These are phyloP conservation scores for Astrocystis sublimbata DNA, from an alignment of 495 filamentous ascomycete species.

Conservation along the genomic window DNA sequence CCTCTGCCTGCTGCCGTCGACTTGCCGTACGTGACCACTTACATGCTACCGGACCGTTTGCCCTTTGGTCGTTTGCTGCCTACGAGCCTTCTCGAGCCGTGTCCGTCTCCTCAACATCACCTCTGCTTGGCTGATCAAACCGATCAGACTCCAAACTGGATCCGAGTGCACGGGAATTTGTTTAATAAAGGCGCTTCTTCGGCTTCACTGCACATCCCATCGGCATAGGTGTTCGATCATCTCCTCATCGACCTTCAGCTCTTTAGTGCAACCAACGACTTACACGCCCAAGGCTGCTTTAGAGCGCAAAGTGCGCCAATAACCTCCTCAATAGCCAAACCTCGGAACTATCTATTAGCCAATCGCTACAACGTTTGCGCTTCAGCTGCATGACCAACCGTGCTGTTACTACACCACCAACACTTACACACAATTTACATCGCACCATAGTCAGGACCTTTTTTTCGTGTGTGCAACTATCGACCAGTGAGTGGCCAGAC, in stretches of 20 bases:
- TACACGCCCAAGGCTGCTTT: not conserved
- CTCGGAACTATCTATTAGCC: not conserved
- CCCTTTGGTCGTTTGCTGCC: not conserved
- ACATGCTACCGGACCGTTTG: not conserved
- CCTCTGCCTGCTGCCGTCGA: not conserved
- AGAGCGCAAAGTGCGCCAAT: not conserved
- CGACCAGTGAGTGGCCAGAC: not conserved
- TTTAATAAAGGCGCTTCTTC: not conserved
- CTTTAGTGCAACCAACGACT: not conserved
- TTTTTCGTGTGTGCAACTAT: not conserved
- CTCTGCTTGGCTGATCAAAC: conserved; percentile 14
- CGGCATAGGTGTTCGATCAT: conserved; percentile 7
- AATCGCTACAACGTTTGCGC: not conserved
- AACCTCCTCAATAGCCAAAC: not conserved
- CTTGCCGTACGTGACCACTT: not conserved
- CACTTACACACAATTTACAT: too few species aligned
- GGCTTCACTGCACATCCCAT: not conserved
- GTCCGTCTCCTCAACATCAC: not conserved
- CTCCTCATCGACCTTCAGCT: not conserved
- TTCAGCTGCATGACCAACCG: too few species aligned
- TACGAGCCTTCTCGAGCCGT: not conserved
- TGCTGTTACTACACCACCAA: too few species aligned
- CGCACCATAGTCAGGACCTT: too few species aligned
- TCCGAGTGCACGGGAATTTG: too few species aligned
- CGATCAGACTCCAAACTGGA: not conserved